These are phyloP conservation scores for Austroboletus novae-zelandiae DNA, from an alignment of 1,284 basidiomycete species.

Conservation along the genomic window DNA sequence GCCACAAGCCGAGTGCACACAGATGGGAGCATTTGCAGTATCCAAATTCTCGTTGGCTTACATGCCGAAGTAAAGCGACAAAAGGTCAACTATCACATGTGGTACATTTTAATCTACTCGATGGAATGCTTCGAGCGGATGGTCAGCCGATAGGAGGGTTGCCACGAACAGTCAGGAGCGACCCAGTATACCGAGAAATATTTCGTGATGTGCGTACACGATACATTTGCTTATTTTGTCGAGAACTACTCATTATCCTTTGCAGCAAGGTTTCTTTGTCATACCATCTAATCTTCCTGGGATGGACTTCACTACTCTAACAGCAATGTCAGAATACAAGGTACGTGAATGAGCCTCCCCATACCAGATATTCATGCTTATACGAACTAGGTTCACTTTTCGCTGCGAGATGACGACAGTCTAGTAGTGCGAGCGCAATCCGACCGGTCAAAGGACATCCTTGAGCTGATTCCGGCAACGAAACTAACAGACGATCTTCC, in stretches of 20 bases:
- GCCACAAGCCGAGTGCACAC: neutral
- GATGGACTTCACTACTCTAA: neutral
- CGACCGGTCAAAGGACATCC: slow-evolving; percentile 1
- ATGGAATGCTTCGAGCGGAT: slow-evolving; percentile 13
- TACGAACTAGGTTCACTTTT: neutral
- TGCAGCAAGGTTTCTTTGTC: slow-evolving; percentile 33
- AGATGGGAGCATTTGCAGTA: neutral
- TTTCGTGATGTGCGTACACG: slow-evolving; percentile 1
- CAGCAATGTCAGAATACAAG: neutral
- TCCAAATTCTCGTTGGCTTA: neutral
- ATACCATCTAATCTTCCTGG: neutral
- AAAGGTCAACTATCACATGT: neutral
- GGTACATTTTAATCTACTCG: slow-evolving; percentile 1
- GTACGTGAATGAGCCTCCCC: neutral
- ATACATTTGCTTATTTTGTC: neutral
- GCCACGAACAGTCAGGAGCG: slow-evolving; percentile 28
- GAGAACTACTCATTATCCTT: neutral
- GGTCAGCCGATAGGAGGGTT: slow-evolving; percentile 41
- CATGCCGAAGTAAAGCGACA: neutral
- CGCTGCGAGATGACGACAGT: slow-evolving; percentile 12
- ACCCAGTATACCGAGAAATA: neutral
- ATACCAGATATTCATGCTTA: too few species aligned
- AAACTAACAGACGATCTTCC: slow-evolving; percentile 39
- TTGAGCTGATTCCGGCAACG: slow-evolving; percentile 37
- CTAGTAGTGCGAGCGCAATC: slow-evolving; percentile 31